Evolutionary conservation across 129 eudicot species (phyloP).

Genomic region (Helianthus annuus): DNA sequence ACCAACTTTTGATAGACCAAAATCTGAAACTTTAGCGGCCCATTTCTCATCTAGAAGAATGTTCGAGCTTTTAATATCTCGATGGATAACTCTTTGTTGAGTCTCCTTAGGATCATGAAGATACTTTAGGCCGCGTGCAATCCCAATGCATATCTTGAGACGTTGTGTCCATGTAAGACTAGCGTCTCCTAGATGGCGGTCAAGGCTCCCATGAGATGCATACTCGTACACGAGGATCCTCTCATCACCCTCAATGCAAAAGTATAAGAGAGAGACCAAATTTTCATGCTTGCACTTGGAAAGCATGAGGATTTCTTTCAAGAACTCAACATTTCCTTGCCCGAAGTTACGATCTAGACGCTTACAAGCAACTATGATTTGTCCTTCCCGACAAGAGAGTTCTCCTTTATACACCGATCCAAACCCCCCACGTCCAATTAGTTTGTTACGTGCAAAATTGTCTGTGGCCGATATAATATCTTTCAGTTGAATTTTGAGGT

Average conservation of each 20-base stretch:
- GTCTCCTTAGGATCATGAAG: too few species aligned
- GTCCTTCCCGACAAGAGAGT: background rate
- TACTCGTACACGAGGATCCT: too few species aligned
- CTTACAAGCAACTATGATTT: background rate
- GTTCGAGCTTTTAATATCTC: too few species aligned
- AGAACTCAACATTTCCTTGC: conserved; percentile 4
- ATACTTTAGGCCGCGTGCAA: too few species aligned
- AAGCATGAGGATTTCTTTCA: conserved; percentile 9
- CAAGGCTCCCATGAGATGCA: too few species aligned
- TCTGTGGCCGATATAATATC: background rate
- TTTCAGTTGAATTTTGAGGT: conserved; percentile 4
- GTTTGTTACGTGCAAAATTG: background rate
- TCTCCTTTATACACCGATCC: background rate
- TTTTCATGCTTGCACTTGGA: conserved; percentile 6
- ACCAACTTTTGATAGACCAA: conserved; percentile 1
- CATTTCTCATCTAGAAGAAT: too few species aligned
- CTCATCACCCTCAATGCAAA: background rate
- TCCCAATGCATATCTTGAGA: too few species aligned
- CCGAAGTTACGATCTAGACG: conserved; percentile 5
- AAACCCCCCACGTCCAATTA: conserved; percentile 6
- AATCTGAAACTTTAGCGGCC: background rate
- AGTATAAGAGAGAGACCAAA: background rate
- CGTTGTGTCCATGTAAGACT: too few species aligned
- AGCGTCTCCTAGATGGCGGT: too few species aligned
- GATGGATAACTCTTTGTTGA: too few species aligned